These are phyloP conservation scores for Apiospora rasikravindrae DNA, from an alignment of 2,329 filamentous ascomycete species.

Conservation along the genomic window DNA sequence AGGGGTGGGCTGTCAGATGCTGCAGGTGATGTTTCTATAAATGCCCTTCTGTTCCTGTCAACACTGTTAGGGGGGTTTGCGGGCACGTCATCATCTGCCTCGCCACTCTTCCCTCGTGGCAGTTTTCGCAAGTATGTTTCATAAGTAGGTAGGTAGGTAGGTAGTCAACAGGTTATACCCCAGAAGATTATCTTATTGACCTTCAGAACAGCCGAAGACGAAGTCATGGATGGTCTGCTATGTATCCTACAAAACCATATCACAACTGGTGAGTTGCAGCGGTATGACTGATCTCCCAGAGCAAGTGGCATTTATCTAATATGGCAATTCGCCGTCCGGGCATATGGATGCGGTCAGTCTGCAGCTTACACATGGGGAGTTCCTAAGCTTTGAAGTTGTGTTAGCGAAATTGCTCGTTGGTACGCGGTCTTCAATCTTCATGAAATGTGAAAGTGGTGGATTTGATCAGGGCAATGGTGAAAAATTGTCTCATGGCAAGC, in stretches of 20 bases:
- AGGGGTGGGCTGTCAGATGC: too few relatives aligned
- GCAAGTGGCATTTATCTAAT: neutral
- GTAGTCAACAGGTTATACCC: neutral
- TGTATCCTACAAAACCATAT: neutral
- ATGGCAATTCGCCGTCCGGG: neutral
- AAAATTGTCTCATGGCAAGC: slow-evolving; percentile 95
- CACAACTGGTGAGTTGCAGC: neutral
- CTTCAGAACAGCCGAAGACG: neutral
- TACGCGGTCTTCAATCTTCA: neutral
- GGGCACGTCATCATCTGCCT: too few relatives aligned
- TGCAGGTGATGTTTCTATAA: neutral
- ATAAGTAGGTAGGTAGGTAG: too few relatives aligned
- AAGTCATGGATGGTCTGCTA: neutral
- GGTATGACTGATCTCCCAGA: neutral
- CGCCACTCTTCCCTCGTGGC: neutral
- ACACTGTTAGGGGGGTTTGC: neutral
- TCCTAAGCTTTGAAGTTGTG: slow-evolving; percentile 84
- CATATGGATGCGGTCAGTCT: slow-evolving; percentile 92
- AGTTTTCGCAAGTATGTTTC: neutral
- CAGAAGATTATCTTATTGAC: neutral
- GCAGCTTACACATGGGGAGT: slow-evolving; percentile 95
- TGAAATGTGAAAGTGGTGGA: neutral
- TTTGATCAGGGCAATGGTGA: slow-evolving; percentile 84
- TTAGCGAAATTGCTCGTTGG: neutral
- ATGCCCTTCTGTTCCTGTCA: neutral